Evolutionary conservation across 2,329 filamentous ascomycete species (phyloP).

Genomic region (Rugonectria rugulosa): DNA sequence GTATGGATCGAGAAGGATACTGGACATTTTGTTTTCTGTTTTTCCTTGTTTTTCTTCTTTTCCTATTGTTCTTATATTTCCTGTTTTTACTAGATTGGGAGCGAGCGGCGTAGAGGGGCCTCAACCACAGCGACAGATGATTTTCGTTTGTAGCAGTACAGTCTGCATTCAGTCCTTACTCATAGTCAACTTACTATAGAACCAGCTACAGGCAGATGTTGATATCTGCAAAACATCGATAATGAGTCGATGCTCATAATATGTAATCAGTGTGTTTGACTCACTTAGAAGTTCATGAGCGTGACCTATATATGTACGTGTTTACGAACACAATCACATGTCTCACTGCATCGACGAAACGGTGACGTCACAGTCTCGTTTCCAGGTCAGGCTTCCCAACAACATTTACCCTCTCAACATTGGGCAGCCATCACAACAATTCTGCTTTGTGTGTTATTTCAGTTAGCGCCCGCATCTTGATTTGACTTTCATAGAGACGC

Average conservation of each 20-base stretch:
- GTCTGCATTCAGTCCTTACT: conserved; percentile 2
- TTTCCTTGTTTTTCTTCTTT: background rate
- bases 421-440: no score
- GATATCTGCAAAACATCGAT: background rate
- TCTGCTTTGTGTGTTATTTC: no score
- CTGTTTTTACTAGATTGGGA: conserved; percentile 10
- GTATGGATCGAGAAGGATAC: background rate
- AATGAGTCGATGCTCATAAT: conserved; percentile 7
- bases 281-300: background rate
- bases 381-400: no score
- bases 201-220: background rate
- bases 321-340: background rate
- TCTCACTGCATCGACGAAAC: background rate
- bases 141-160: conserved; percentile 4
- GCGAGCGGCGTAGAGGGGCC: conserved; percentile 23
- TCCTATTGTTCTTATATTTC: background rate
- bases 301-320: no score
- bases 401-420: no score
- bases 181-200: background rate
- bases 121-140: conserved; percentile 24
- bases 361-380: background rate
- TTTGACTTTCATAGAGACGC: no score
- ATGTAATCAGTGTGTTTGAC: conserved; percentile 4
- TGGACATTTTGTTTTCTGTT: background rate
- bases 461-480: background rate